Evolutionary conservation across 768 basidiomycete genomes (phyloP).

Genomic region (Kwoniella heveanensis): DNA sequence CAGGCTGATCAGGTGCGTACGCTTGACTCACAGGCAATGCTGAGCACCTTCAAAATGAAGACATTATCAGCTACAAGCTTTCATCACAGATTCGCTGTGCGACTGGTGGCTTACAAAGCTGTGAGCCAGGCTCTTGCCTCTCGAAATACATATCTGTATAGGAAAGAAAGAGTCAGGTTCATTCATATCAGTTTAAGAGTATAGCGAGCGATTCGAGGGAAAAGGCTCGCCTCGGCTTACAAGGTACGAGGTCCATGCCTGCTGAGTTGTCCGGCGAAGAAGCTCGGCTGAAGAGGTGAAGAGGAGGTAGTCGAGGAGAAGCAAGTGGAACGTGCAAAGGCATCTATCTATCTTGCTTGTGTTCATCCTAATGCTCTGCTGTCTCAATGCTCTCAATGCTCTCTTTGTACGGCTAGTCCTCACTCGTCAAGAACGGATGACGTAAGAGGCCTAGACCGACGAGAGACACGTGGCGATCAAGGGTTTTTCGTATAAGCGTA

Average conservation of each 20-base stretch:
- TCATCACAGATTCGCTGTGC: background rate
- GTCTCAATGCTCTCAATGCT: too few relatives aligned
- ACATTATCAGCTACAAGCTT: background rate
- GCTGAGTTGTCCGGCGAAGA: slow-evolving; percentile 9
- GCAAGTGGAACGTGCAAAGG: too few relatives aligned
- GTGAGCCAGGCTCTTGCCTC: slow-evolving; percentile 46
- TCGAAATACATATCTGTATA: slow-evolving; percentile 49
- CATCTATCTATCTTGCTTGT: too few relatives aligned
- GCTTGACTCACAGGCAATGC: slow-evolving; percentile 46
- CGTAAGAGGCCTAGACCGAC: too few relatives aligned
- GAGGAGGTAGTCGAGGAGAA: too few relatives aligned
- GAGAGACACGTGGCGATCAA: too few relatives aligned
- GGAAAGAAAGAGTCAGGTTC: background rate
- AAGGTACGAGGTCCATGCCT: slow-evolving; percentile 45
- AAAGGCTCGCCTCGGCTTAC: slow-evolving; percentile 10
- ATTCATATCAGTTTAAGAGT: background rate
- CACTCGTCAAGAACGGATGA: too few relatives aligned
- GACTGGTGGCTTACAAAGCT: slow-evolving; percentile 38
- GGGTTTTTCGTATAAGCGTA: too few relatives aligned
- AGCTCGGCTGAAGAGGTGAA: too few relatives aligned
- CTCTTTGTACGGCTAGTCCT: too few relatives aligned
- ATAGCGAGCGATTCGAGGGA: background rate
- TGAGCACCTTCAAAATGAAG: slow-evolving; percentile 36
- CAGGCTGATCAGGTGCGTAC: background rate
- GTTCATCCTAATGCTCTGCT: too few relatives aligned